Percentiles rank a stretch among this genome's conserved stretches.
phyloP scores from a whole-genome alignment of 1,139 yeast genomes.

The Geotrichum klebahnii region DNA sequence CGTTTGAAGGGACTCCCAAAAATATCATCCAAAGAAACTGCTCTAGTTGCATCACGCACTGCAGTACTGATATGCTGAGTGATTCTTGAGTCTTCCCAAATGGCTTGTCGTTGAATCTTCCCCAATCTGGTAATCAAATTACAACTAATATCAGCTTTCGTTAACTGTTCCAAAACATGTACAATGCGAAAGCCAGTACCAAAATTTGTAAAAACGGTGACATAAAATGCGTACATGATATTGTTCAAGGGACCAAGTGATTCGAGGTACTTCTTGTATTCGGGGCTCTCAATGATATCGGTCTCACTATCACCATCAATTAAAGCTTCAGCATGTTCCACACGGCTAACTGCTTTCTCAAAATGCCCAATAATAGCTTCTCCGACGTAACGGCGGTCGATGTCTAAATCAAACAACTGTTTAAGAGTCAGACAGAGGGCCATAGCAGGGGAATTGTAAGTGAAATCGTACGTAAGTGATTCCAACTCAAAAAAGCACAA shows the following conservation, averaged over 20 bases:
- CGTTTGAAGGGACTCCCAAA: conserved; percentile 23
- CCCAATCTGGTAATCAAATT: conserved; percentile 27
- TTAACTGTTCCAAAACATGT: conserved; percentile 29
- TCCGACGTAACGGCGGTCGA: conserved; percentile 30
- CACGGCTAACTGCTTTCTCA: conserved; percentile 12
- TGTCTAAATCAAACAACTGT: conserved; percentile 34
- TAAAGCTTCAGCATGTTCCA: conserved; percentile 14
- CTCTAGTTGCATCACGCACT: conserved; percentile 29
- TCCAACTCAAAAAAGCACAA: conserved; percentile 32
- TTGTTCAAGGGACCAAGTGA: conserved; percentile 27
- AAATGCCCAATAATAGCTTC: conserved; percentile 22
- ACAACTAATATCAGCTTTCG: conserved; percentile 14
- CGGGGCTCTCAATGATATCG: conserved; percentile 20
- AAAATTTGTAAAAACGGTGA: conserved; percentile 32
- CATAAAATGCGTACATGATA: conserved; percentile 30
- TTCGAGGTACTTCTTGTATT: conserved; percentile 25
- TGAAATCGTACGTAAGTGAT: conserved; percentile 40
- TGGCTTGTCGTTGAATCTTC: conserved; percentile 30
- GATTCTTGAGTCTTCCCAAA: conserved; percentile 32
- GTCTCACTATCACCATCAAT: conserved; percentile 16
- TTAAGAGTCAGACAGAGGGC: conserved; percentile 31
- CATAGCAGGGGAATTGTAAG: conserved; percentile 34
- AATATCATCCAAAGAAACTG: conserved; percentile 28
- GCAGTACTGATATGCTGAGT: conserved; percentile 20
- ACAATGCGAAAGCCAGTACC: conserved; percentile 36